These are phyloP conservation scores for Exophiala aquamarina DNA, from an alignment of 2,329 filamentous ascomycete genomes.

Conservation along the genomic window DNA sequence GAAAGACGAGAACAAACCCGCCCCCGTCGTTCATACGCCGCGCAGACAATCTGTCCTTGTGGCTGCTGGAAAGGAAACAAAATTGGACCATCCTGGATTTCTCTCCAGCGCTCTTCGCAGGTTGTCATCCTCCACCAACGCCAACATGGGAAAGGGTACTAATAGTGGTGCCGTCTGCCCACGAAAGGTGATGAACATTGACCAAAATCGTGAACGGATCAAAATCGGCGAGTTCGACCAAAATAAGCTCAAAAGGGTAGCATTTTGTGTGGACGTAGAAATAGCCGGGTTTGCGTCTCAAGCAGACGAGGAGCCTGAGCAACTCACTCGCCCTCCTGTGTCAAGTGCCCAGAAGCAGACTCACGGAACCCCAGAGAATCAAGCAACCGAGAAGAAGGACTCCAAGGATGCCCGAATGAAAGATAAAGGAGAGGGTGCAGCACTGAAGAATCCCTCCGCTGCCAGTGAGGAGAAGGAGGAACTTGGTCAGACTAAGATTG, in stretches of 20 bases:
- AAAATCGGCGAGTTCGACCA: slow-evolving; percentile 75
- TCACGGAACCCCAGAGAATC: slow-evolving; percentile 25
- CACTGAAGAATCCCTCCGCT: slow-evolving; percentile 65
- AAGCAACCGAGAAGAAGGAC: slow-evolving; percentile 30
- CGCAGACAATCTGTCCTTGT: slow-evolving; percentile 28
- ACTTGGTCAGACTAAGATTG: slow-evolving; percentile 30
- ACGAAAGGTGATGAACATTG: slow-evolving; percentile 79
- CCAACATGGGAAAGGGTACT: slow-evolving; percentile 52
- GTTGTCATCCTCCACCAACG: slow-evolving; percentile 66
- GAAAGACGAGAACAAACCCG: slow-evolving; percentile 34
- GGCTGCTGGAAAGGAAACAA: slow-evolving; percentile 50
- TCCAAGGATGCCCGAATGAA: slow-evolving; percentile 57
- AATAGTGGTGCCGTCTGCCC: slow-evolving; percentile 70
- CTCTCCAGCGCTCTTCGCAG: slow-evolving; percentile 78
- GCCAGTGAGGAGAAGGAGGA: slow-evolving; percentile 59
- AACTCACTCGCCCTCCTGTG: slow-evolving; percentile 29
- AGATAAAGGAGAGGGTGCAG: slow-evolving; percentile 71
- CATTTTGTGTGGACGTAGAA: slow-evolving; percentile 96
- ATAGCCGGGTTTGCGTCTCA: slow-evolving; percentile 87
- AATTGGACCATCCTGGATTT: slow-evolving; percentile 67
- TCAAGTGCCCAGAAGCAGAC: slow-evolving; percentile 25
- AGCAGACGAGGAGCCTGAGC: slow-evolving; percentile 57
- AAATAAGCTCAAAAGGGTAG: slow-evolving; percentile 79
- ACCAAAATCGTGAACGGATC: slow-evolving; percentile 75
- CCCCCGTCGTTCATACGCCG: slow-evolving; percentile 58